A percentile compares a stretch with the other conserved stretches of the same genome.
phyloP scores from a whole-genome alignment of 192 early-diverging fungal genomes.

The Entrophospora sp. region DNA sequence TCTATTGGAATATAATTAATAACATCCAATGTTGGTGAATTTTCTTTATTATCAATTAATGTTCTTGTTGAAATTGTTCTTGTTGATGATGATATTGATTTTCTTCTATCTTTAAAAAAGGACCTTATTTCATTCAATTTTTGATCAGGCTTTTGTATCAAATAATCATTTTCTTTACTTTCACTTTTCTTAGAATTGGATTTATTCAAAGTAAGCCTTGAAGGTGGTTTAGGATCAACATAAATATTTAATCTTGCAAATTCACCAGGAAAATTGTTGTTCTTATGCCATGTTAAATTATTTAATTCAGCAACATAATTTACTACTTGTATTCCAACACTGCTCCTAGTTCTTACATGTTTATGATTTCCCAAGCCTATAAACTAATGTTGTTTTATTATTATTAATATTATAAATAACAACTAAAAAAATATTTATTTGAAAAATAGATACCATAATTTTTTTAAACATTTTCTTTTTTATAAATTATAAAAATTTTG shows the following conservation, averaged over 20 bases:
- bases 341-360: conserved; percentile 57
- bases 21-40: neutral
- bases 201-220: neutral
- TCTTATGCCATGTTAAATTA: conserved; percentile 33
- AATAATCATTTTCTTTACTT: neutral
- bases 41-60: neutral
- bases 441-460: no score
- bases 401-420: no score
- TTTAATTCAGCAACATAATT: conserved; percentile 41
- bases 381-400: no score
- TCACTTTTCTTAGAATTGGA: neutral
- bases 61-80: neutral
- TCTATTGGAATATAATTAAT: conserved; percentile 21
- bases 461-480: no score
- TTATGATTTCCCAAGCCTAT: conserved; percentile 67
- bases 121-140: no score
- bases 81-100: no score
- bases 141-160: neutral
- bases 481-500: no score
- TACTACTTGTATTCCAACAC: conserved; percentile 61
- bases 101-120: no score
- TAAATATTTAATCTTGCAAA: conserved; percentile 20
- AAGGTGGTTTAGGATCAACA: conserved; percentile 2
- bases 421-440: no score
- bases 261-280: conserved; percentile 27